phyloP scores from a whole-genome alignment of 108 stramenopile genomes.

The Cyclotella kingstonii region DNA sequence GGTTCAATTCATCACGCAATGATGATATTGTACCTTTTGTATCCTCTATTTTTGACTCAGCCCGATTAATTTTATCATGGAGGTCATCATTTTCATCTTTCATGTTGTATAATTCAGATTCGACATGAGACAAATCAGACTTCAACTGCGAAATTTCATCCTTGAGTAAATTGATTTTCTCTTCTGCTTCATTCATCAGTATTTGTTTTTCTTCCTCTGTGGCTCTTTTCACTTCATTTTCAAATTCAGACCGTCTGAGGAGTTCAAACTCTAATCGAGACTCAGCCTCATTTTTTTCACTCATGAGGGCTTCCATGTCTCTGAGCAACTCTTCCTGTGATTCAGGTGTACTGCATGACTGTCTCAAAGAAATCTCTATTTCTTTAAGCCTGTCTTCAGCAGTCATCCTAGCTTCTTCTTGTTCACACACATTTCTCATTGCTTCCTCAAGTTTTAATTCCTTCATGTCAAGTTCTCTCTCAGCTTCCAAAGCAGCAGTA shows the following conservation, averaged over 20 bases:
- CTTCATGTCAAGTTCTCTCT: constrained; percentile 39
- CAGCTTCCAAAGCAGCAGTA: constrained; percentile 32
- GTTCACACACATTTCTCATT: constrained; percentile 32
- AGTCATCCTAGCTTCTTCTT: constrained; percentile 27
- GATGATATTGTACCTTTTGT: constrained; percentile 19
- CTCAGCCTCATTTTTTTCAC: constrained; percentile 52
- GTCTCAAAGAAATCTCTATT: constrained; percentile 31
- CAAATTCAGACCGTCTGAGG: constrained; percentile 31
- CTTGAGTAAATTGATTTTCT: constrained; percentile 49
- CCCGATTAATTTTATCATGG: constrained; percentile 42
- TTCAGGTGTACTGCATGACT: constrained; percentile 27
- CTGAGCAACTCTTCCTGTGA: constrained; percentile 59
- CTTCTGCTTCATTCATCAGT: constrained; percentile 68
- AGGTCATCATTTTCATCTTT: constrained; percentile 58
- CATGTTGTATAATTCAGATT: constrained; percentile 59
- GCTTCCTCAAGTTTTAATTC: constrained; percentile 44
- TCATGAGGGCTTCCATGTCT: constrained; percentile 42
- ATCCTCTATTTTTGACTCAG: constrained; percentile 31
- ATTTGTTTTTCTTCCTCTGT: constrained; percentile 74
- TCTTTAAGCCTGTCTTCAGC: constrained; percentile 41
- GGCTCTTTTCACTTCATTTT: constrained; percentile 43
- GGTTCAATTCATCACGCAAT: constrained; percentile 32
- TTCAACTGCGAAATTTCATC: constrained; percentile 38
- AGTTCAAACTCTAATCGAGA: constrained; percentile 44
- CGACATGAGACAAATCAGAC: constrained; percentile 45